Evolutionary conservation across 2,329 filamentous ascomycete genomes (phyloP), one percentile per base, ranked within the genome.

Genomic region (Alternaria arbusti): DNA sequence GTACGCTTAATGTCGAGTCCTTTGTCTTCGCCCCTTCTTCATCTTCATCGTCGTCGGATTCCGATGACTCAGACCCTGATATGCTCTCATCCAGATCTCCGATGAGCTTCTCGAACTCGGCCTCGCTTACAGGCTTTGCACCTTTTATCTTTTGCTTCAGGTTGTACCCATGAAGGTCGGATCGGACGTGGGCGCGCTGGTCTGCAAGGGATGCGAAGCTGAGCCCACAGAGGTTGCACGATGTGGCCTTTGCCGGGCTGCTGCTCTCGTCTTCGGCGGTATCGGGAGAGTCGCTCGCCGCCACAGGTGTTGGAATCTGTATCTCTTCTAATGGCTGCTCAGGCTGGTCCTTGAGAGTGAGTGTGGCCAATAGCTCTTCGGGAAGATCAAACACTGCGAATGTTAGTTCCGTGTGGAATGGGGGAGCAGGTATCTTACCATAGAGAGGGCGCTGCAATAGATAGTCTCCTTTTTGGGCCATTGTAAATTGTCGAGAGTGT

Each of bases 81-180:
- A 96, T 86, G 74, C 92, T 96, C 83, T 99, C 95, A 71, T 97
- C 92, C 32, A 99, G 84, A 63, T 96, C 89, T 70, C 89, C 93
- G 8, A 98, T 86, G 7, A 97, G 85, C 76, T 90, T 92, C 77
- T 96, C 92, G 70, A 99, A 99, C 32, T 97, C 94, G 8, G 77
- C 79, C 75, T 99, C 96, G 2, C 88, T 88, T 2, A 97, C 90
- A 0, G 92, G 81, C 10, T 86, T 86, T 61, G 86, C 85, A 0
- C 92, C 92, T 50, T 93, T 89, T 60, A 97, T 83, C 83, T 93
- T 97, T 77, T 95, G 92, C 81, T 97, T 98, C 65, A 98, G 82
- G 78, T 99, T 99, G 82, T 97, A 99, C 68, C 91, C 88, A 79
- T 99, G 96, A 52, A 96, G 85, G 75, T 99, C 96, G 10, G 95